Conservation (phyloP, 352 stramenopile genomes). For the Pythium oligandrum region DNA sequence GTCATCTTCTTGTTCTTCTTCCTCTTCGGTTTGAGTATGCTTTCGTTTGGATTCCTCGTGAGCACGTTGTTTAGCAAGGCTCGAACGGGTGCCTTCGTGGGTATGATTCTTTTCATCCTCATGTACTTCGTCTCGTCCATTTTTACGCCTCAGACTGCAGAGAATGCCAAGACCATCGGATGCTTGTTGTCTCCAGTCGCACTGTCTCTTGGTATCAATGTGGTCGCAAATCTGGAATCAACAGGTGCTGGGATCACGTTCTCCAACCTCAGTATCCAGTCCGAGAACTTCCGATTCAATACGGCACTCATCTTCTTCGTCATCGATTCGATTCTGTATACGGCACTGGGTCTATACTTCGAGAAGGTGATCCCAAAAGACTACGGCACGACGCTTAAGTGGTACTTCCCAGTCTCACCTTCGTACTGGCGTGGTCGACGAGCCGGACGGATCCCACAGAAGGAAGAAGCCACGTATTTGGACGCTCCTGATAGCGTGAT, state of each 20-base stretch:
- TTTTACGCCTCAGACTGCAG: constrained; percentile 28
- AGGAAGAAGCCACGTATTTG: too few species aligned
- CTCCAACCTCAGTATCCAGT: constrained; percentile 29
- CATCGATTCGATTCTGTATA: constrained; percentile 87
- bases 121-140: constrained; percentile 77
- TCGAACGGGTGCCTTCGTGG: constrained; percentile 65
- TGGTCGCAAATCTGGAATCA: constrained; percentile 50
- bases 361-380: constrained; percentile 91
- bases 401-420: too few species aligned
- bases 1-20: constrained; percentile 74
- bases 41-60: constrained; percentile 65
- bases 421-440: too few species aligned
- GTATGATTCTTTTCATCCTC: constrained; percentile 84
- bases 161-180: constrained; percentile 36
- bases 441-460: too few species aligned
- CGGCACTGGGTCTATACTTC: constrained; percentile 87
- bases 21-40: constrained; percentile 52
- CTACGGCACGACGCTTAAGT: too few species aligned
- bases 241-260: constrained; percentile 43
- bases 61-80: constrained; percentile 81
- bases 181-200: constrained; percentile 65
- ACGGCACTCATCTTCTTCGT: constrained; percentile 71
- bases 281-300: constrained; percentile 65
- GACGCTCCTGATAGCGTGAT: too few species aligned
- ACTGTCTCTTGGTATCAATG: constrained; percentile 58